Base-by-base conservation (phyloP, 2,329 filamentous ascomycete species). In the Colletotrichum nymphaeae region DNA sequence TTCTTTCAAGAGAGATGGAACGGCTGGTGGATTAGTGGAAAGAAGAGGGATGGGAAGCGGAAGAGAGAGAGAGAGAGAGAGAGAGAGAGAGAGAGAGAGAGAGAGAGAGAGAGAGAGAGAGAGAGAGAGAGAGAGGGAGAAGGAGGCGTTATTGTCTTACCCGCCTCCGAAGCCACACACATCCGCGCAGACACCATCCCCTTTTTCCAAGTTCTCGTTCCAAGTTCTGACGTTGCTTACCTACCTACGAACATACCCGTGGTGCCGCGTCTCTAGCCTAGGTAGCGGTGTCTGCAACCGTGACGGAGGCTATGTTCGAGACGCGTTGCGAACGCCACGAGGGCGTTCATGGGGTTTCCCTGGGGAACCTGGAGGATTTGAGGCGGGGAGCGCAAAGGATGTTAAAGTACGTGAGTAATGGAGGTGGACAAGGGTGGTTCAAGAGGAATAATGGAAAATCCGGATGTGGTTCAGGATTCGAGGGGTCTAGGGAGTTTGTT, bases 251-350 rank as follows among this genome's bases (percentile, higher is more conserved):
- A 32, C 32, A 35, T 12, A 12, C 32, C 32, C 9, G 32, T 12
- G 32, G 11, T 35, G 32, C 32, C 11, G 32, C 32, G 32, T 35
- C 12, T 9, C 32, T 35, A 35, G 32, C 19, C 42, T 49, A 49
- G 19, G 42, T 49, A 49, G 42, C 22, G 19, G 5, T n/a, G 53
- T n/a, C 24, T n/a, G 19, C 42, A 30, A 46, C 35, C 56, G 57
- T 52, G 26, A 58, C 14, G 28, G 42, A 49, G 42, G 22, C 19
- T 7, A 35, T 24, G 63, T 56, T 68, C 58, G 30, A 60, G 65
- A 55, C 16, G 46, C 46, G 69, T 59, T 22, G 22, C 53, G 58
- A 64, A 69, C 53, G 53, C 69, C 42, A 46, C 42, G n/a, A 52
- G 24, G 22, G 53, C 37, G 24, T 22, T 56, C 65, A 72, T 69